Percentiles rank a stretch among this genome's conserved stretches.
Conservation (phyloP, 495 filamentous ascomycete genomes). For the Neurospora cerealis region DNA sequence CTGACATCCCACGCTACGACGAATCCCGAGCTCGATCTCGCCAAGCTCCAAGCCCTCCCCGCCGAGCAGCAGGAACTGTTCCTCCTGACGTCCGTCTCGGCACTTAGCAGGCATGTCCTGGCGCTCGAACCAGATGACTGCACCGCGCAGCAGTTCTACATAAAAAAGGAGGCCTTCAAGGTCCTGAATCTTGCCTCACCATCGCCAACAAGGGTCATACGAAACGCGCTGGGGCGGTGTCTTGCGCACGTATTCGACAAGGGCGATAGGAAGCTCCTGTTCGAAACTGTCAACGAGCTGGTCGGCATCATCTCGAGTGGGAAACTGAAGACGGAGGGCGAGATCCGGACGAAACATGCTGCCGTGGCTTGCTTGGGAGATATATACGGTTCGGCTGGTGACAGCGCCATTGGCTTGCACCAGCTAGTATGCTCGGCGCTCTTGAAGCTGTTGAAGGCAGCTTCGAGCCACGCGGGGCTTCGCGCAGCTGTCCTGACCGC, state of each 20-base stretch:
- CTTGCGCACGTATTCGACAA: slow-evolving; percentile 76
- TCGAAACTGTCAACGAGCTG: slow-evolving; percentile 88
- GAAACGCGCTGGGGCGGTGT: slow-evolving; percentile 77
- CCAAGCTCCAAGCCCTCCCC: slow-evolving; percentile 79
- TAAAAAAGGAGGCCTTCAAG: slow-evolving; percentile 86
- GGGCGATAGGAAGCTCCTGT: slow-evolving; percentile 84
- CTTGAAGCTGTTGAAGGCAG: slow-evolving; percentile 69
- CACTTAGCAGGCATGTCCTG: slow-evolving; percentile 72
- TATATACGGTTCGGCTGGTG: slow-evolving; percentile 79
- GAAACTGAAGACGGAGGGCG: slow-evolving; percentile 69
- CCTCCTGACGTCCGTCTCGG: slow-evolving; percentile 78
- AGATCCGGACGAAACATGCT: slow-evolving; percentile 61
- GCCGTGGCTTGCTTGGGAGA: slow-evolving; percentile 83
- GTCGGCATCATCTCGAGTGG: slow-evolving; percentile 62
- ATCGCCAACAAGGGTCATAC: slow-evolving; percentile 75
- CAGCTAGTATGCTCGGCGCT: slow-evolving; percentile 59
- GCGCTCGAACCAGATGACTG: slow-evolving; percentile 63
- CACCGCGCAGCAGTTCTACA: slow-evolving; percentile 73
- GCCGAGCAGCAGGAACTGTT: slow-evolving; percentile 94
- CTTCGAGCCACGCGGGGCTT: slow-evolving; percentile 70
- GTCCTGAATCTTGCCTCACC: slow-evolving; percentile 81
- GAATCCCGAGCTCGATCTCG: slow-evolving; percentile 66
- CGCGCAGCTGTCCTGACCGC: slow-evolving; percentile 75
- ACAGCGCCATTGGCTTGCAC: slow-evolving; percentile 83
- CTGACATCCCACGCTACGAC: slow-evolving; percentile 26